Percentiles rank a stretch among this genome's conserved stretches.
These are phyloP conservation scores for Cutaneotrichosporon curvatum DNA, from an alignment of 1,284 basidiomycete species.

Conservation along the genomic window DNA sequence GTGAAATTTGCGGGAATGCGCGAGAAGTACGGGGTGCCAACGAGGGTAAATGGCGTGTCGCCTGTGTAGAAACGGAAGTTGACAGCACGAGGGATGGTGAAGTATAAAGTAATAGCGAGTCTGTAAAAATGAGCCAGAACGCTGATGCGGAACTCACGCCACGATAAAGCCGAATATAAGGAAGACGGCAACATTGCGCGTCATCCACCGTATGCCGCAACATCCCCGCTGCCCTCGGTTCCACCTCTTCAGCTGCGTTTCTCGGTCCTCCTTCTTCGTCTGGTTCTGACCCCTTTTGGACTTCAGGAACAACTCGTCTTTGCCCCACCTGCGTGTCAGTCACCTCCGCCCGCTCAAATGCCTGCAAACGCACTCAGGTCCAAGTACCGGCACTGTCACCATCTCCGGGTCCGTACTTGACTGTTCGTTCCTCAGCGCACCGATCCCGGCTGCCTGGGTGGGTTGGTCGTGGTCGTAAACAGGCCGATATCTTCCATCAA, in stretches of 20 bases:
- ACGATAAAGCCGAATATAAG: slow-evolving; percentile 57
- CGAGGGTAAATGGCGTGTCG: slow-evolving; percentile 56
- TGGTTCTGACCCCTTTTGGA: slow-evolving; percentile 61
- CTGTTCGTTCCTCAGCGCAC: slow-evolving; percentile 29
- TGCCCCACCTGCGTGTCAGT: slow-evolving; percentile 55
- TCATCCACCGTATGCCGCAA: slow-evolving; percentile 65
- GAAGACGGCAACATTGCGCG: slow-evolving; percentile 61
- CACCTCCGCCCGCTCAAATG: too few relatives aligned
- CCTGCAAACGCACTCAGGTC: slow-evolving; percentile 54
- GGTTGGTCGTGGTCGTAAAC: slow-evolving; percentile 22
- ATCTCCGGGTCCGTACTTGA: slow-evolving; percentile 12
- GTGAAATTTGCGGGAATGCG: slow-evolving; percentile 74
- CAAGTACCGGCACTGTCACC: slow-evolving; percentile 70
- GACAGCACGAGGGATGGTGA: slow-evolving; percentile 73
- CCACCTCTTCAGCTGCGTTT: slow-evolving; percentile 59
- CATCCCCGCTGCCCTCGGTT: slow-evolving; percentile 63
- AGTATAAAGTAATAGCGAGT: slow-evolving; percentile 60
- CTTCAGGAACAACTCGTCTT: slow-evolving; percentile 65
- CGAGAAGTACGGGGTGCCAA: slow-evolving; percentile 52
- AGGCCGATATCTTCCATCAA: slow-evolving; percentile 24
- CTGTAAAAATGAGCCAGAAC: slow-evolving; percentile 46
- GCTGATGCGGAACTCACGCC: slow-evolving; percentile 52
- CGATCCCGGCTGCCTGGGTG: slow-evolving; percentile 1
- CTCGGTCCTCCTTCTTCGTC: slow-evolving; percentile 54
- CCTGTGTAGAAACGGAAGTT: slow-evolving; percentile 55